Evolutionary conservation across 2,329 filamentous ascomycete genomes (phyloP).

Genomic region (Aspergillus sp.): DNA sequence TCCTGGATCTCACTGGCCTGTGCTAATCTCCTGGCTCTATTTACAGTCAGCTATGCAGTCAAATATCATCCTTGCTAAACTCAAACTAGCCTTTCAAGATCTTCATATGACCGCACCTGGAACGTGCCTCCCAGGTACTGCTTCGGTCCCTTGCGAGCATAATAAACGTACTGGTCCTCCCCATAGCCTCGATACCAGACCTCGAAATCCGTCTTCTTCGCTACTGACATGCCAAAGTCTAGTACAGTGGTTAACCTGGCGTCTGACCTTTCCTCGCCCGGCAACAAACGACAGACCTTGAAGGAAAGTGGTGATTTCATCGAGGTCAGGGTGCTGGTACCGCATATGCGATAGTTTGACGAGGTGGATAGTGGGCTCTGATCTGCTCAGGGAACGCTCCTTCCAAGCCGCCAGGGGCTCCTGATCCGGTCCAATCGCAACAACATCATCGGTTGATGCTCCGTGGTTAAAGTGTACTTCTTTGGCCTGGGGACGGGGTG

Average conservation of each 20-base stretch:
- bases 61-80: too few species aligned
- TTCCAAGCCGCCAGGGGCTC: conserved; percentile 28
- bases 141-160: conserved; percentile 25
- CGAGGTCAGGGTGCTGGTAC: conserved; percentile 58
- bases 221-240: conserved; percentile 42
- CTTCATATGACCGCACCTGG: conserved; percentile 46
- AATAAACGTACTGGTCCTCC: conserved; percentile 28
- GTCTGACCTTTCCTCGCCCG: too few species aligned
- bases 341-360: conserved; percentile 57
- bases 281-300: too few species aligned
- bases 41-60: neutral
- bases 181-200: conserved; percentile 29
- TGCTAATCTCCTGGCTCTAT: conserved; percentile 30
- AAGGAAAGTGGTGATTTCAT: conserved; percentile 36
- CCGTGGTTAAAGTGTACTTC: conserved; percentile 15
- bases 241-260: too few species aligned
- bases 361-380: conserved; percentile 51
- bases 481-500: too few species aligned
- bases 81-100: conserved; percentile 45
- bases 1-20: conserved; percentile 37
- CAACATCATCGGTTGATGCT: conserved; percentile 23
- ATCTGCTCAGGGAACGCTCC: conserved; percentile 42
- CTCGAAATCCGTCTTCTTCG: conserved; percentile 33
- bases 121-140: conserved; percentile 47
- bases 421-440: conserved; percentile 24